These are phyloP conservation scores for Crepidotus variabilis DNA, from an alignment of 768 basidiomycete genomes.

Conservation along the genomic window DNA sequence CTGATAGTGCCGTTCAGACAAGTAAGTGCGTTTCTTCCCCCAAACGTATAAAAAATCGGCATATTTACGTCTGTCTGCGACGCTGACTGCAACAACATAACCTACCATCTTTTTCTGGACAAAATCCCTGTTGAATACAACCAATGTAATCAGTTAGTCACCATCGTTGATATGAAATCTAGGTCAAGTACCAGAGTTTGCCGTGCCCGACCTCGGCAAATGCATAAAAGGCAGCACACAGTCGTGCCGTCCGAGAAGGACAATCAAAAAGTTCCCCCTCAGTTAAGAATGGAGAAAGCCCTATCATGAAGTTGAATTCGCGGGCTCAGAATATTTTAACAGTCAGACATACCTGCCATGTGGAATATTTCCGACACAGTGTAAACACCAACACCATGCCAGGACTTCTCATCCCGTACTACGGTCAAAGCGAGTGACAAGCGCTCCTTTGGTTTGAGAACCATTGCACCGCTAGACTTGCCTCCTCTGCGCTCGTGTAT, in stretches of 20 bases:
- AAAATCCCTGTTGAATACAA: conserved; percentile 3
- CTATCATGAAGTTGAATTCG: not conserved
- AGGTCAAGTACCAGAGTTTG: conserved; percentile 1
- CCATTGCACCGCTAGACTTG: not conserved
- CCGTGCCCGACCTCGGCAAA: conserved; percentile 1
- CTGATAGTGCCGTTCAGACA: not conserved
- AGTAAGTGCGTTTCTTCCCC: not conserved
- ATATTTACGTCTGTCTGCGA: not conserved
- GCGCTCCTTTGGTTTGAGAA: not conserved
- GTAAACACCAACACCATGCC: conserved; percentile 1
- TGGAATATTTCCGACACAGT: not conserved
- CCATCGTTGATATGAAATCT: too few species aligned
- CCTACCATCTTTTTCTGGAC: not conserved
- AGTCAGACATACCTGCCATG: conserved; percentile 1
- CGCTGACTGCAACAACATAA: not conserved
- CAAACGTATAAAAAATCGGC: conserved; percentile 1
- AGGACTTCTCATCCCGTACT: not conserved
- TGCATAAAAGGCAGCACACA: conserved; percentile 1
- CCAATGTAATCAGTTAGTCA: too few species aligned
- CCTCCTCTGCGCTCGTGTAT: not conserved
- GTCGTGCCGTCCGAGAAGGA: conserved; percentile 1
- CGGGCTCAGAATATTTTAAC: too few species aligned
- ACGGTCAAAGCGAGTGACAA: not conserved
- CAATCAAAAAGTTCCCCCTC: conserved; percentile 1
- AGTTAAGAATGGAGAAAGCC: not conserved